These are phyloP conservation scores for Pontederia crassipes DNA, from an alignment of 176 grass and related monocot species.

Conservation along the genomic window DNA sequence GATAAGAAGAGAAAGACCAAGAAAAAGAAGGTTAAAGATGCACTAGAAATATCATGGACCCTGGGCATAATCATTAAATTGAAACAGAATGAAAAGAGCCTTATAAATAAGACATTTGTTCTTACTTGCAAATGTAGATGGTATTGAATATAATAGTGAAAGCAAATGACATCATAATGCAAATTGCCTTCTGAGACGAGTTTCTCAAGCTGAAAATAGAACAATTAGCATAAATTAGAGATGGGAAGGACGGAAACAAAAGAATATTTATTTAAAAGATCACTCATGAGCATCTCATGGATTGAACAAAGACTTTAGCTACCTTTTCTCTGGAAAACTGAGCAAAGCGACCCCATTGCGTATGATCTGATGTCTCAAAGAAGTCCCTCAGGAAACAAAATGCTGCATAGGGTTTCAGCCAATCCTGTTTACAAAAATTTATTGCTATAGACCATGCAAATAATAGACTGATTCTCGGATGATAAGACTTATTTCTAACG, in stretches of 20 bases:
- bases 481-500: too few species aligned
- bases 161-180: constrained; percentile 77
- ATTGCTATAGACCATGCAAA: background rate
- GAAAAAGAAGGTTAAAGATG: constrained; percentile 6
- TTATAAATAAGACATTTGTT: constrained; percentile 7
- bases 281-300: background rate
- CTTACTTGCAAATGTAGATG: constrained; percentile 98
- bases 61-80: too few species aligned
- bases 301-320: constrained; percentile 17
- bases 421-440: constrained; percentile 50
- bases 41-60: background rate
- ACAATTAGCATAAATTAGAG: constrained; percentile 11
- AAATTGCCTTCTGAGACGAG: constrained; percentile 58
- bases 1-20: constrained; percentile 9
- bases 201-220: constrained; percentile 74
- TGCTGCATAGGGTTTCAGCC: constrained; percentile 98
- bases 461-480: background rate
- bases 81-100: too few species aligned
- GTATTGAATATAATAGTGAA: constrained; percentile 97
- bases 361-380: constrained; percentile 95
- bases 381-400: constrained; percentile 97
- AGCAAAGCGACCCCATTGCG: constrained; percentile 83
- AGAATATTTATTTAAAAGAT: constrained; percentile 5
- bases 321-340: constrained; percentile 95
- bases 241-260: background rate